Evolutionary conservation across 148 eudicot species (phyloP), one percentile per base, ranked within the genome.

Genomic region (Diospyros lotus): DNA sequence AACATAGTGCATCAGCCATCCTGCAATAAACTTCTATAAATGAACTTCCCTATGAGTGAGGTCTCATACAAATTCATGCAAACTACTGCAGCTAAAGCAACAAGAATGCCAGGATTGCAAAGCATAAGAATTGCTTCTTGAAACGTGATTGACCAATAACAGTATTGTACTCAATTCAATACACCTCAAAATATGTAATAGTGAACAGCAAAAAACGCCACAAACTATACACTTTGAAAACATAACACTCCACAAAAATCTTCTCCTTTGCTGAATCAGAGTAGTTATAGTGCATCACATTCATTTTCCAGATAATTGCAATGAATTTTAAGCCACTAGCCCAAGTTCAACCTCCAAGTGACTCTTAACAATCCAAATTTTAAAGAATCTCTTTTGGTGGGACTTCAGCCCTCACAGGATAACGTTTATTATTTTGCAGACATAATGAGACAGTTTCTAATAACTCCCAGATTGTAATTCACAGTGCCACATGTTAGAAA

Each of bases 1-100:
- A 55, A 76, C 90, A 82, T 76, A 96, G 89, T 76, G 98, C 93
- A 75, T 96, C 99, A 64, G 89, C 90, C 87, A 93, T 75, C 89
- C 99, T 96, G 84, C 72, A 73, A 55, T 63, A 64, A 53, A 69
- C 63, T 56, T 9, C 60, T n/a, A 59, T 5, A 43, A 28, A 63
- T 54, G 44, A 66, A 42, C 18, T 40, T 54, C n/a, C 15, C 11
- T 28, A 43, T 15, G 14, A 39, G 6, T 4, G 43, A 63, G 2
- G 58, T 39, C 52, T 40, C 45, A 13, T 53, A 15, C 46, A 3
- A 51, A 72, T 65, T 54, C 44, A n/a, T 53, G 67, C 4, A 50
- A 53, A 9, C 11, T 69, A 50, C 13, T 18, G 15, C 5, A 62
- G 7, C 10, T 67, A 11, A 73, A 28, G 42, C 45, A 64, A 68